phyloP scores from a whole-genome alignment of 352 stramenopile species.

The Globisporangium lucens region DNA sequence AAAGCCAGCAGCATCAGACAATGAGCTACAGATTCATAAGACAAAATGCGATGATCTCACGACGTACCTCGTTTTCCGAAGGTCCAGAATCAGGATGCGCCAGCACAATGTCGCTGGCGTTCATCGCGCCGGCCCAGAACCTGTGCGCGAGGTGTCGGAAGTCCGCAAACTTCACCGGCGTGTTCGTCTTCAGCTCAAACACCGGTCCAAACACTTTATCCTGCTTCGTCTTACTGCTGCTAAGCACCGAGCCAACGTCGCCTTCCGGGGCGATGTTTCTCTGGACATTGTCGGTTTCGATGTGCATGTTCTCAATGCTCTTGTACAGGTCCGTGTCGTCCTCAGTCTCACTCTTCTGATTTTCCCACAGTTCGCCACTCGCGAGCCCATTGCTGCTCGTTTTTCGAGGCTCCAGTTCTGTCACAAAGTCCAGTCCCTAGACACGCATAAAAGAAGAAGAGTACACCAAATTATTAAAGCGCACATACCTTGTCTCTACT shows the following conservation, averaged over 20 bases:
- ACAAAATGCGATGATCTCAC: background rate
- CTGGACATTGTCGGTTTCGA: conserved; percentile 12
- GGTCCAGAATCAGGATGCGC: background rate
- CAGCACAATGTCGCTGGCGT: background rate
- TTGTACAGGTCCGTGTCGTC: conserved; percentile 6
- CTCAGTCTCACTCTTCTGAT: background rate
- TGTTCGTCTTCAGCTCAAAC: conserved; percentile 19
- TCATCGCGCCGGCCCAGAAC: conserved; percentile 2
- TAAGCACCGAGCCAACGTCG: conserved; percentile 8
- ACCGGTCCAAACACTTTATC: conserved; percentile 12
- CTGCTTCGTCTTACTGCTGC: conserved; percentile 11
- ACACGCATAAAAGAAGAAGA: background rate
- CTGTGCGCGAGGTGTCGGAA: conserved; percentile 5
- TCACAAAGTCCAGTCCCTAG: conserved; percentile 7
- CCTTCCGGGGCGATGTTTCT: conserved; percentile 1
- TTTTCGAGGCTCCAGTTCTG: conserved; percentile 1
- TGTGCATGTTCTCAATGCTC: conserved; percentile 14
- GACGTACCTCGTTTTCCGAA: background rate
- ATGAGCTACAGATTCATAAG: background rate
- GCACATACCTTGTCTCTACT: background rate
- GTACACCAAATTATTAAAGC: background rate
- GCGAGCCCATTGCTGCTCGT: background rate
- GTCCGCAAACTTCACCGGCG: conserved; percentile 5
- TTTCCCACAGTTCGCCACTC: background rate
- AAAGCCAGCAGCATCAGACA: background rate